phyloP scores from a whole-genome alignment of 2,329 filamentous ascomycete genomes.

The Fusarium keratoplasticum region DNA sequence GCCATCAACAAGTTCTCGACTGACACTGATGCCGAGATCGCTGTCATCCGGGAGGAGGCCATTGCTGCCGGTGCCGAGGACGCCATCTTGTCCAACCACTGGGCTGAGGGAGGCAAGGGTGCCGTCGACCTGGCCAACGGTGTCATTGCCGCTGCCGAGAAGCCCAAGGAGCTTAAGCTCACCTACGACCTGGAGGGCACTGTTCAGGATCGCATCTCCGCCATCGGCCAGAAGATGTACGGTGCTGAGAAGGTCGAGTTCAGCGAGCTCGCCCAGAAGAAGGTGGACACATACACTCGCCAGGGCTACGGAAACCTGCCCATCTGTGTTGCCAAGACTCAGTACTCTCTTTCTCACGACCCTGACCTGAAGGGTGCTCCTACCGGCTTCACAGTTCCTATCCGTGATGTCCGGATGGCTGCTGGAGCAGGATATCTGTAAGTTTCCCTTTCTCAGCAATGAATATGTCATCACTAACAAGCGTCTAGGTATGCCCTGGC shows the following conservation, averaged over 20 bases:
- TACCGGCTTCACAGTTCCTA: conserved; percentile 92
- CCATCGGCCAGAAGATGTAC: conserved; percentile 94
- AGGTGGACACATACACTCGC: conserved; percentile 93
- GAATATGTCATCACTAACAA: conserved; percentile 49
- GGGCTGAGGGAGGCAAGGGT: conserved; percentile 93
- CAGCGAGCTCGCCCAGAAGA: conserved; percentile 92
- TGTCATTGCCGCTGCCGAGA: conserved; percentile 84
- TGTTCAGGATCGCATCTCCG: conserved; percentile 90
- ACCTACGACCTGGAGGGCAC: conserved; percentile 84
- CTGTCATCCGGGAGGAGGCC: conserved; percentile 89
- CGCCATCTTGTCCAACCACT: conserved; percentile 94
- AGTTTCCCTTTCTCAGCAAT: conserved; percentile 51
- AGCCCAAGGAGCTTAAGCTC: conserved; percentile 88
- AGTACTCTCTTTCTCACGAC: conserved; percentile 96
- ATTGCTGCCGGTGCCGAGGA: conserved; percentile 93
- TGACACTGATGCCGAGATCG: conserved; percentile 92
- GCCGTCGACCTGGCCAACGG: conserved; percentile 89
- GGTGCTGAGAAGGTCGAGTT: conserved; percentile 91
- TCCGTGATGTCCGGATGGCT: conserved; percentile 92
- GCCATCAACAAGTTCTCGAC: conserved; percentile 97
- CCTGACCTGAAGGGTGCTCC: conserved; percentile 94
- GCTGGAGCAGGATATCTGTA: conserved; percentile 93
- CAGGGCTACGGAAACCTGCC: conserved; percentile 94
- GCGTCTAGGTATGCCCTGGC: conserved; percentile 82
- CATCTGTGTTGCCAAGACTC: conserved; percentile 97